These are phyloP conservation scores for Fagopyrum tataricum DNA, from an alignment of 148 eudicot genomes.

Conservation along the genomic window DNA sequence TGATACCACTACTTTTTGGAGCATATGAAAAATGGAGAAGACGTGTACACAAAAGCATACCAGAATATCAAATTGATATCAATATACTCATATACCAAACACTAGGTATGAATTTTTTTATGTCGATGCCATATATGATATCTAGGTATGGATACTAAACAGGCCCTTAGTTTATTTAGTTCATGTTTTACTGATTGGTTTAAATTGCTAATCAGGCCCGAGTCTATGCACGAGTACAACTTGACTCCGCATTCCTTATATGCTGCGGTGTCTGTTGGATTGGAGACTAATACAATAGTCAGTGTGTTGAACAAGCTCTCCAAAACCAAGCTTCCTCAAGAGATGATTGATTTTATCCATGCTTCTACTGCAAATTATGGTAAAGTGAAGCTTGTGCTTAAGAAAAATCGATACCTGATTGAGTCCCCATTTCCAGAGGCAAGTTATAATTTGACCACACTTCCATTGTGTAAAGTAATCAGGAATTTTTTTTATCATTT, in stretches of 20 bases:
- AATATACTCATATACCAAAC: too few species aligned
- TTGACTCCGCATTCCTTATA: slow-evolving; percentile 93
- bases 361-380: slow-evolving; percentile 94
- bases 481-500: not conserved
- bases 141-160: too few species aligned
- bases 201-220: slow-evolving; percentile 30
- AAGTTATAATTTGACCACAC: slow-evolving; percentile 15
- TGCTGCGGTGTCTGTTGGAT: slow-evolving; percentile 96
- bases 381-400: slow-evolving; percentile 93
- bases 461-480: not conserved
- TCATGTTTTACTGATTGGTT: not conserved
- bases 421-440: slow-evolving; percentile 98
- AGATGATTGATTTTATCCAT: slow-evolving; percentile 91
- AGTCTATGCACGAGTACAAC: slow-evolving; percentile 92
- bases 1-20: too few species aligned
- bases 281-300: slow-evolving; percentile 87
- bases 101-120: too few species aligned
- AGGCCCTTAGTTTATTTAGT: not conserved
- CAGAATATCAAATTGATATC: too few species aligned
- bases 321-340: slow-evolving; percentile 89
- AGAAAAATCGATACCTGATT: slow-evolving; percentile 87
- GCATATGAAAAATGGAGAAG: too few species aligned
- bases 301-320: slow-evolving; percentile 78
- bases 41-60: too few species aligned
- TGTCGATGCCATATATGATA: too few species aligned